A percentile compares a stretch with the other conserved stretches of the same genome.
Conservation (phyloP, 495 filamentous ascomycete species). For the Niebla homalea region DNA sequence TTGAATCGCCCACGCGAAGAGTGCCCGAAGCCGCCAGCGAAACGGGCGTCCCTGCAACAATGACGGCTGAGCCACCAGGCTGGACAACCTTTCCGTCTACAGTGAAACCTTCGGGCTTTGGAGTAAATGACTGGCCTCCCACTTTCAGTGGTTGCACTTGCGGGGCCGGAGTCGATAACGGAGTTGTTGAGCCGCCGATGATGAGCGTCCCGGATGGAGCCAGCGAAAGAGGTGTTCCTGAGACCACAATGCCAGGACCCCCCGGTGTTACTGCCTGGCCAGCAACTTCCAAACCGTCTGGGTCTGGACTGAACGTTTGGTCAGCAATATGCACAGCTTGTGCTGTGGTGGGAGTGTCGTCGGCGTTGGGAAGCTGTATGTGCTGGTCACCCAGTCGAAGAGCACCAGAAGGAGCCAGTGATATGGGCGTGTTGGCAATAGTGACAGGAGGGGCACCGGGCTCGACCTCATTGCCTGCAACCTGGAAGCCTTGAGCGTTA, state of each 20-base stretch:
- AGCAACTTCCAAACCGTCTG: not conserved
- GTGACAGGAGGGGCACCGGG: not conserved
- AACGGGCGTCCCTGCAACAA: constrained; percentile 3
- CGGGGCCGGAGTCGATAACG: not conserved
- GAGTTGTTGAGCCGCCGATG: not conserved
- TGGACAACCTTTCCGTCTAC: not conserved
- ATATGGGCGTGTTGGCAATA: too few species aligned
- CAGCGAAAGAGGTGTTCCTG: constrained; percentile 7
- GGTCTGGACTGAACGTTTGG: constrained; percentile 1
- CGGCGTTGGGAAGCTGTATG: not conserved
- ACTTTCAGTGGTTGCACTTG: not conserved
- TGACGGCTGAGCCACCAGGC: constrained; percentile 3
- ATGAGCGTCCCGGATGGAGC: constrained; percentile 1
- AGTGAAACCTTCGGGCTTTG: constrained; percentile 4
- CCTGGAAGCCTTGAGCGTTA: too few species aligned
- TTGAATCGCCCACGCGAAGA: not conserved
- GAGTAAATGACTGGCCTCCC: not conserved
- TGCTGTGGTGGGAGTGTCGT: not conserved
- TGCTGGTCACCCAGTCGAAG: not conserved
- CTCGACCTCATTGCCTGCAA: not conserved
- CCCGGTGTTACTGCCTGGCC: constrained; percentile 9
- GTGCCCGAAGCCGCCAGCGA: not conserved
- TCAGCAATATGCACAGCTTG: not conserved
- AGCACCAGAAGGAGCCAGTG: too few species aligned
- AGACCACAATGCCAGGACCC: constrained; percentile 10